Base-by-base conservation (phyloP, 768 basidiomycete species). In the Boletus subcaerulescens region DNA sequence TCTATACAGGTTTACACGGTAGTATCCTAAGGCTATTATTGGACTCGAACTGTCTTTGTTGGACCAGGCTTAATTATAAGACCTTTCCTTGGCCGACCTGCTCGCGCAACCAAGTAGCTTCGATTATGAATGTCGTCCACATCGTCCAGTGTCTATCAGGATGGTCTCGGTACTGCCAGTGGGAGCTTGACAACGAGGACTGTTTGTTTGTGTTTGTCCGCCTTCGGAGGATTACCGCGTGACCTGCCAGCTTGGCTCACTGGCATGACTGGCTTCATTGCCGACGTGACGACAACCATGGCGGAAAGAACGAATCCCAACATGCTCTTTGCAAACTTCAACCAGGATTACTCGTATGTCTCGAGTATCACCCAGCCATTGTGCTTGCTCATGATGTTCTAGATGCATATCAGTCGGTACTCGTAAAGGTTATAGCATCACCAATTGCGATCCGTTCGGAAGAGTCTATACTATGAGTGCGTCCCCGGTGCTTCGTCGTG, bases 361-460 rank as follows among this genome's bases (percentile, higher is more conserved):
- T 17, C 0, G 0, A 41, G 4, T 8, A 35, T 32, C 17, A 31
- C 32, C 13, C 10, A 29, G 15, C 12, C 40, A 18, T 5, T 20
- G 26, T 29, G 12, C 36, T 35, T 38, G 18, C 56, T 62, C 26
- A 62, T 53, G 38, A 17, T 39, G 17, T 45, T 14, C 26, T 53
- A 86, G 90, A 59, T 98, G 95, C 68, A 84, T 98, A 56, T 93
- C 93, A 4, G 90, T 98, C 17, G 97, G 96, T 0, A 96, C 96
- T 35, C 84, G 90, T 60, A 93, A 89, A 70, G 97, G 97, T 1
- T 99, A 98, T 68, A 91, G 88, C 63, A 96, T 99, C 71, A 93
- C 93, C 40, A 99, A 99, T 65, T 97, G 94, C 69, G 97, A 98
- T 67, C 97, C 97, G 48, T 99, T 93, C 67, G 97, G 96, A 35